These are phyloP conservation scores for Epichloe gansuensis DNA, from an alignment of 2,329 filamentous ascomycete genomes.

Conservation along the genomic window DNA sequence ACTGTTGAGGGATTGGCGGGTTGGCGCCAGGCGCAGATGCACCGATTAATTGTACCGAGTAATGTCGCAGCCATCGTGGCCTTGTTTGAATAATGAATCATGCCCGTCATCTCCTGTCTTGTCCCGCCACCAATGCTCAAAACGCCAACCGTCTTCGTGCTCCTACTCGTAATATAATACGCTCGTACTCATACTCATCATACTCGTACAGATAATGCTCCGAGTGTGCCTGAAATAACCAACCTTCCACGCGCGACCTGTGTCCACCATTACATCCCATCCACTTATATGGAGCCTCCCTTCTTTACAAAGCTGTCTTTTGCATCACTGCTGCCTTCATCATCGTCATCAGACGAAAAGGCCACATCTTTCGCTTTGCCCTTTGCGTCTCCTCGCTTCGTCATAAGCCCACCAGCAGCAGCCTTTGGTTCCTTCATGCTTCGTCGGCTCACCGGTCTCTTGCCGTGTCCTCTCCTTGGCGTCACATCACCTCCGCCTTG, in stretches of 20 bases:
- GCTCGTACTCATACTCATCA: background rate
- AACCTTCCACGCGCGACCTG: background rate
- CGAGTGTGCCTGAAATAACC: background rate
- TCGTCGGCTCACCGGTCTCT: conserved; percentile 26
- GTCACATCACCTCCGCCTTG: conserved; percentile 15
- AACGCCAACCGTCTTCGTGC: conserved; percentile 35
- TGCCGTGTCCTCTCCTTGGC: conserved; percentile 15
- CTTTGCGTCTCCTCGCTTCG: conserved; percentile 21
- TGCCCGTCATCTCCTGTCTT: background rate
- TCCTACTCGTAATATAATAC: no score
- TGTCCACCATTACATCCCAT: background rate
- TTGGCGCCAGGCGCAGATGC: no score
- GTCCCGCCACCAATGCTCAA: background rate
- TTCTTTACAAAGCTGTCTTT: conserved; percentile 15
- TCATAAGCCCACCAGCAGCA: conserved; percentile 13
- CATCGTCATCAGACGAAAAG: conserved; percentile 24
- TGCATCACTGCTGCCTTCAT: conserved; percentile 20
- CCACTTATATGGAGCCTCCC: conserved; percentile 27
- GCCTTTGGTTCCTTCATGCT: conserved; percentile 29
- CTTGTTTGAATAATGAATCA: no score
- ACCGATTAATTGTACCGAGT: no score
- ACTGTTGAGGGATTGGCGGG: no score
- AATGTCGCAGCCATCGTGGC: no score
- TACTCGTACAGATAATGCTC: background rate
- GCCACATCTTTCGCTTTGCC: conserved; percentile 36